Evolutionary conservation across 441 rosid species (phyloP).

Genomic region (Melianthus villosus): DNA sequence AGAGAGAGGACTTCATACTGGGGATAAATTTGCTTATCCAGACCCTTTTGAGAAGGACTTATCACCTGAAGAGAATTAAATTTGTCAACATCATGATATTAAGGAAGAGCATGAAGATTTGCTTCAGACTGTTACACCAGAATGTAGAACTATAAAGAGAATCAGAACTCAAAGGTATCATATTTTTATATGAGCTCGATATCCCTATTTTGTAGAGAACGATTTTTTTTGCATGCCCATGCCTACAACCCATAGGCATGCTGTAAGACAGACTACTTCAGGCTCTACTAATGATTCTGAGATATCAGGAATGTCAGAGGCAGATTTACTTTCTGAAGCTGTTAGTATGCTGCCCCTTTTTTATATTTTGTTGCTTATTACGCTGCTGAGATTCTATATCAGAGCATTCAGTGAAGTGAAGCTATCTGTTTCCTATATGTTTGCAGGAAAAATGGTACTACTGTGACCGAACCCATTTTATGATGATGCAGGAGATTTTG

Average conservation of each 20-base stretch:
- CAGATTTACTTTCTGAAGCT: slow-evolving; percentile 62
- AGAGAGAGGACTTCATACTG: slow-evolving; percentile 70
- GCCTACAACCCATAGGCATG: background rate
- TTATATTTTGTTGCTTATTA: background rate
- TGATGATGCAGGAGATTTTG: slow-evolving; percentile 71
- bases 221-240: background rate
- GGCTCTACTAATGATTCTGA: slow-evolving; percentile 40
- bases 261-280: slow-evolving; percentile 26
- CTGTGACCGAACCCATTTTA: slow-evolving; percentile 47
- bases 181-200: background rate
- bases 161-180: slow-evolving; percentile 60
- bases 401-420: background rate
- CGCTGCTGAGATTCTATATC: background rate
- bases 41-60: slow-evolving; percentile 64
- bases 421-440: no score
- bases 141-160: slow-evolving; percentile 59
- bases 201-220: background rate
- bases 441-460: slow-evolving; percentile 17
- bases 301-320: slow-evolving; percentile 43
- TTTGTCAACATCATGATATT: slow-evolving; percentile 53
- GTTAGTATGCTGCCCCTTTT: slow-evolving; percentile 22
- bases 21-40: slow-evolving; percentile 67
- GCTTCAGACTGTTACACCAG: slow-evolving; percentile 49
- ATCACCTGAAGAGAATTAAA: slow-evolving; percentile 53
- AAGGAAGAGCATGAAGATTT: slow-evolving; percentile 88